Percentiles rank a stretch among this genome's conserved stretches.
Evolutionary conservation across 2,329 filamentous ascomycete species (phyloP).

Genomic region (Calonectria ilicicola): DNA sequence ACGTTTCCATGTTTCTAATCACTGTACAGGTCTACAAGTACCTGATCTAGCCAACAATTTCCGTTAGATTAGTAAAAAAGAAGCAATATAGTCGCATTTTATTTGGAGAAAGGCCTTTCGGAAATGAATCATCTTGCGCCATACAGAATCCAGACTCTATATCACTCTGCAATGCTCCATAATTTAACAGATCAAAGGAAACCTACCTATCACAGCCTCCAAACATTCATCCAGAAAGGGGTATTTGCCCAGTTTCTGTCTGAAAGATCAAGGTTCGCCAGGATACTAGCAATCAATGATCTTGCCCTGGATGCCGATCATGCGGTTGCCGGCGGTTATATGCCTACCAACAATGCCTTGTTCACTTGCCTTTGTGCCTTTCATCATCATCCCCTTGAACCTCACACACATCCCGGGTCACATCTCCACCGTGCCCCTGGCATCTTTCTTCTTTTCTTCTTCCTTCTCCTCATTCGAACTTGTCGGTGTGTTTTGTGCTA

Average conservation of each 20-base stretch:
- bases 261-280: not conserved
- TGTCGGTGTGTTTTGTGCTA: constrained; percentile 11
- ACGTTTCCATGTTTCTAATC: constrained; percentile 8
- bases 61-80: not conserved
- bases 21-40: not conserved
- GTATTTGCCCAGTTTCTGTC: not conserved
- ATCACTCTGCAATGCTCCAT: not conserved
- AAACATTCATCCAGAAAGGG: not conserved
- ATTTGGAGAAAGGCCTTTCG: not conserved
- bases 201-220: not conserved
- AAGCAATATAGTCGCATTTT: not conserved
- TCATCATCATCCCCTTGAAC: not conserved
- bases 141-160: not conserved
- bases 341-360: not conserved
- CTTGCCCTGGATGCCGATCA: not conserved
- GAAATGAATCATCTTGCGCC: not conserved
- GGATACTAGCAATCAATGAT: not conserved
- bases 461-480: constrained; percentile 3
- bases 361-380: constrained; percentile 1
- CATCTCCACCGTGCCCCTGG: constrained; percentile 9
- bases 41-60: not conserved
- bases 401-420: not conserved
- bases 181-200: not conserved
- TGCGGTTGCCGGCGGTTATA: constrained; percentile 12
- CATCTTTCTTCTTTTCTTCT: not conserved